phyloP scores from a whole-genome alignment of 2,329 filamentous ascomycete genomes.

The Diaporthe capsici region DNA sequence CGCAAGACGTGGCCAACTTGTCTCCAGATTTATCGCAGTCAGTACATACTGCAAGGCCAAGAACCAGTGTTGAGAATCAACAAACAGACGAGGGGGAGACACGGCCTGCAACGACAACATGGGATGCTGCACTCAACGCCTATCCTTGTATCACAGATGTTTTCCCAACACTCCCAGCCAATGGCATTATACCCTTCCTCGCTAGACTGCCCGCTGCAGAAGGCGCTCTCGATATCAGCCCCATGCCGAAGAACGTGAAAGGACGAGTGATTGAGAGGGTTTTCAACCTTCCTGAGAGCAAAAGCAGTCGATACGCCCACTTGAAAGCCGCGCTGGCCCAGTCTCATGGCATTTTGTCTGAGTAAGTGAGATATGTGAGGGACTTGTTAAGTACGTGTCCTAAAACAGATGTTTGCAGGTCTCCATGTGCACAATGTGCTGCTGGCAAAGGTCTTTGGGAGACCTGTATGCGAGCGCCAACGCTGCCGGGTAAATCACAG shows the following conservation, averaged over 20 bases:
- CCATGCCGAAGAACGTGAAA: rapidly evolving
- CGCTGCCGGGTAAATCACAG: neutral
- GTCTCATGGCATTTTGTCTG: neutral
- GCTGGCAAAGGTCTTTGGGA: neutral
- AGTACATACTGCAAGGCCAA: no score
- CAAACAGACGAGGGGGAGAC: neutral
- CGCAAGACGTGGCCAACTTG: neutral
- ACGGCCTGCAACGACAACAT: neutral
- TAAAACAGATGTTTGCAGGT: neutral
- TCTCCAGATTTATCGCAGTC: no score
- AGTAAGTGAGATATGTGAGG: neutral
- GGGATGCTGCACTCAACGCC: neutral
- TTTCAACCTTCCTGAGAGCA: neutral
- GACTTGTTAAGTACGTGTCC: no score
- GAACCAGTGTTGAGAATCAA: neutral
- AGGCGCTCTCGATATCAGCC: neutral
- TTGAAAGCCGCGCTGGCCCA: neutral
- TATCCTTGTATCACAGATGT: neutral
- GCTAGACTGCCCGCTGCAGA: neutral
- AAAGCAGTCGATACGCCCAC: rapidly evolving
- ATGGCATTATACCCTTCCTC: neutral
- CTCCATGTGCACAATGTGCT: neutral
- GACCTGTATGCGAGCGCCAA: neutral
- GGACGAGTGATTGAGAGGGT: rapidly evolving
- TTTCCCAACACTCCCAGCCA: neutral